Base-by-base conservation (phyloP, 192 early-diverging fungal species). In the Neocallimastix lanati region DNA sequence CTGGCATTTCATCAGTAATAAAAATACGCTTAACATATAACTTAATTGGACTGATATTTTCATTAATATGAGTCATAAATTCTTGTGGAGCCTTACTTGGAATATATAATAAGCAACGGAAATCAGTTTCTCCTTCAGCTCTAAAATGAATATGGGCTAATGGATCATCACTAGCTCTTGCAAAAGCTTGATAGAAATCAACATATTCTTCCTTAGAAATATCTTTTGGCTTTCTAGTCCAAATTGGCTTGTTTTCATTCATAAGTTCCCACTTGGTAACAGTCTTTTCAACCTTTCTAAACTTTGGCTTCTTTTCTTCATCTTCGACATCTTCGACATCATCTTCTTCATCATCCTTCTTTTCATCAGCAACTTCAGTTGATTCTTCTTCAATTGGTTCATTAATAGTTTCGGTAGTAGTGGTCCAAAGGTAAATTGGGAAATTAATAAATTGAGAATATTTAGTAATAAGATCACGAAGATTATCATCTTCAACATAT, bases 401-500 rank as follows among this genome's bases (percentile, higher is more conserved):
- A 33, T 90, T 86, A 58, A 93, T 86, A 3, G 85, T 86, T 82
- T 91, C 88, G 40, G 89, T 88, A 78, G 88, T 88, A 6, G 82
- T 84, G 21, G 87, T 81, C 88, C 92, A 93, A 29, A 96, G 80
- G 80, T 92, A 93, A 84, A 99, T 98, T n/a, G 96, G 96, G 87
- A 98, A 99, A 76, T 93, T 96, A 83, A 98, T 96, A 86, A 97
- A 98, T 85, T 98, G 94, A 80, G 93, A 95, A 88, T 98, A 96
- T 83, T 93, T 95, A 76, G 88, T 83, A 78, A 98, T 90, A 11
- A 98, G 86, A 15, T 83, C 83, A 40, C 90, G 82, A 67, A 99
- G 88, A 77, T 79, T 88, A 15, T 80, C 78, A 67, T 93, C 86
- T 12, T 95, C 89, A 30, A 99, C 86, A 83, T 91, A 98, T 82